A percentile compares a stretch with the other conserved stretches of the same genome.
These are phyloP conservation scores for Veloporphyrellus conicus DNA, from an alignment of 1,284 basidiomycete species.

Conservation along the genomic window DNA sequence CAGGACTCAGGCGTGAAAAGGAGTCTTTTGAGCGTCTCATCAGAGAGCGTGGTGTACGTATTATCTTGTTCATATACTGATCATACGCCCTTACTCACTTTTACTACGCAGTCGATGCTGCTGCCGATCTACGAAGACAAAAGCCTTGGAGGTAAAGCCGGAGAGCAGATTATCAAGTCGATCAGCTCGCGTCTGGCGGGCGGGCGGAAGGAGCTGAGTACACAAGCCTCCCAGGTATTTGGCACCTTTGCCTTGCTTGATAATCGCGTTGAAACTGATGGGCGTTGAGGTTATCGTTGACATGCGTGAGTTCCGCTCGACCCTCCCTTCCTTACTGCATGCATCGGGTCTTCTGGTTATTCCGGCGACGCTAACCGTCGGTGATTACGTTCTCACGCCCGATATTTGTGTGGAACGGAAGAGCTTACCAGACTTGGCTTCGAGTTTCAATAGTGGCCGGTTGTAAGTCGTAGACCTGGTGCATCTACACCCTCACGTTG, in stretches of 20 bases:
- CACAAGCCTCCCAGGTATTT: constrained; percentile 67
- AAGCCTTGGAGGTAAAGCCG: constrained; percentile 33
- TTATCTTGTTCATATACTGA: neutral
- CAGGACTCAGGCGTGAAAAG: constrained; percentile 85
- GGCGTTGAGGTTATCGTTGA: constrained; percentile 81
- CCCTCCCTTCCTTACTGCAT: constrained; percentile 87
- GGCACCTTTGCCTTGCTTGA: constrained; percentile 1
- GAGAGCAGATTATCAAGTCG: constrained; percentile 72
- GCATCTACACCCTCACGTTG: neutral
- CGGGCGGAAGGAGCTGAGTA: constrained; percentile 66
- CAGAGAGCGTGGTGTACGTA: constrained; percentile 81
- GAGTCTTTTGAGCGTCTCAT: constrained; percentile 93
- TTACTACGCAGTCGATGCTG: constrained; percentile 73
- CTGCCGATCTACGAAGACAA: constrained; percentile 83
- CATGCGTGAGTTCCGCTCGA: constrained; percentile 93
- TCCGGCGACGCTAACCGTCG: constrained; percentile 89
- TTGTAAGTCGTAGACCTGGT: constrained; percentile 54
- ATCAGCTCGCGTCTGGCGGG: constrained; percentile 88
- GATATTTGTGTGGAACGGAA: constrained; percentile 97
- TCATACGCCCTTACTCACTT: neutral
- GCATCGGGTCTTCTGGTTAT: constrained; percentile 78
- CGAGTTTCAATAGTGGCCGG: constrained; percentile 89
- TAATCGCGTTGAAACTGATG: neutral
- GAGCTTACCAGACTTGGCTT: constrained; percentile 86
- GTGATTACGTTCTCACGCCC: constrained; percentile 93